Percentiles rank a stretch among this genome's conserved stretches.
phyloP scores from a whole-genome alignment of 2,329 filamentous ascomycete genomes.

The Graphilbum ipis-grandicollis region DNA sequence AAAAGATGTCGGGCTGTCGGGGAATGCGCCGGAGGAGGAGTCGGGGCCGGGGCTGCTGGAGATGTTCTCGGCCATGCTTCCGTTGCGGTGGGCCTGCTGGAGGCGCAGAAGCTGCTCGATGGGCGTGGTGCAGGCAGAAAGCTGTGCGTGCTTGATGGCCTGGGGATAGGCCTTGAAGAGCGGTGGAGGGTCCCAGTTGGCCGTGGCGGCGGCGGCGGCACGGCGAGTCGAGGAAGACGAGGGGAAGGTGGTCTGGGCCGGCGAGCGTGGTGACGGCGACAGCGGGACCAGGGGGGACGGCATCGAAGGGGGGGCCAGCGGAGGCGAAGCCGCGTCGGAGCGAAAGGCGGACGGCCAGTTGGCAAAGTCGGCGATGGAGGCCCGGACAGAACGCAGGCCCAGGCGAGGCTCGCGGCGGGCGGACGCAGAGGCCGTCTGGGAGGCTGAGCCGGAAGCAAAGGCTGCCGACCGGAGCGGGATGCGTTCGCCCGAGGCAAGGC shows the following conservation, averaged over 20 bases:
- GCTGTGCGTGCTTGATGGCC: slow-evolving; percentile 54
- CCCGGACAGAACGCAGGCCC: slow-evolving; percentile 16
- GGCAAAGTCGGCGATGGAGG: slow-evolving; percentile 25
- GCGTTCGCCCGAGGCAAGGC: slow-evolving; percentile 16
- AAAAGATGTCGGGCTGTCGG: slow-evolving; percentile 6
- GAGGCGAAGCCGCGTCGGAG: slow-evolving; percentile 17
- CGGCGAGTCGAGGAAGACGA: too few relatives aligned
- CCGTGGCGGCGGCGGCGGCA: slow-evolving; percentile 2
- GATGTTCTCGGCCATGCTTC: slow-evolving; percentile 13
- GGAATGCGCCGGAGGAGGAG: not conserved
- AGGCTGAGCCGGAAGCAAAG: slow-evolving; percentile 16
- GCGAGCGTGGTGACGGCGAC: too few relatives aligned
- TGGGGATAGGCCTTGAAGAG: slow-evolving; percentile 80
- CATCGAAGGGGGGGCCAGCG: not conserved
- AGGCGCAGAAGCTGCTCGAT: slow-evolving; percentile 52
- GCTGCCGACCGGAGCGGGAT: slow-evolving; percentile 23
- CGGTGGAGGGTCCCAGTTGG: slow-evolving; percentile 51
- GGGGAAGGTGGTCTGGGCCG: too few relatives aligned
- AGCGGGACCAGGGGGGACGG: not conserved
- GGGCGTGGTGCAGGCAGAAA: slow-evolving; percentile 49
- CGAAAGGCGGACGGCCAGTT: slow-evolving; percentile 5
- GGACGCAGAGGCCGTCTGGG: slow-evolving; percentile 1
- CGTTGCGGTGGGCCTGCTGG: slow-evolving; percentile 31
- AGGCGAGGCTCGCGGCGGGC: not conserved
- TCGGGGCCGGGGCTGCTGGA: not conserved